A percentile compares a stretch with the other conserved stretches of the same genome.
Evolutionary conservation across 2,329 filamentous ascomycete genomes (phyloP).

Genomic region (Arachnopeziza araneosa): DNA sequence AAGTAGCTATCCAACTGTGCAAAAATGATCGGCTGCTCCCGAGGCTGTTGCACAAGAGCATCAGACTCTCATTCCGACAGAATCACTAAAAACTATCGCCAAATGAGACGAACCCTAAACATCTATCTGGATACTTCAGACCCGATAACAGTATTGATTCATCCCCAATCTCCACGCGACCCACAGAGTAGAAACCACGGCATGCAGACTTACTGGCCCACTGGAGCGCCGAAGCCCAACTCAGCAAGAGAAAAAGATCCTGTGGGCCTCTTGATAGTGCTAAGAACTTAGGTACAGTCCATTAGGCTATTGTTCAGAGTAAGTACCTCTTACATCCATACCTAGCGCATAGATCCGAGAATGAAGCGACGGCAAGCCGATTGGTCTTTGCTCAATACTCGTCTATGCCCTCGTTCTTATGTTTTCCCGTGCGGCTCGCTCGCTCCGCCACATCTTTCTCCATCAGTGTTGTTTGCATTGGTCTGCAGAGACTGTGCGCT

Average conservation of each 20-base stretch:
- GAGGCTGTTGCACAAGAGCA: neutral
- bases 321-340: neutral
- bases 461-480: conserved; percentile 12
- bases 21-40: neutral
- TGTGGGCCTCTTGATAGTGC: neutral
- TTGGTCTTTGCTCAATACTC: neutral
- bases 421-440: conserved; percentile 10
- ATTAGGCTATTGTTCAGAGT: neutral
- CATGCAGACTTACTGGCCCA: neutral
- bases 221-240: neutral
- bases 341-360: neutral
- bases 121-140: neutral
- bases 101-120: neutral
- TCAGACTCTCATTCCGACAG: neutral
- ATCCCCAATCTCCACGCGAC: neutral
- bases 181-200: neutral
- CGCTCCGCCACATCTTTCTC: conserved; percentile 17
- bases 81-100: too few relatives aligned
- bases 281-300: neutral
- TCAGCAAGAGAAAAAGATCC: neutral
- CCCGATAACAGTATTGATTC: neutral
- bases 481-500: conserved; percentile 1
- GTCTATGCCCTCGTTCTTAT: neutral
- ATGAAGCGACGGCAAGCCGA: neutral
- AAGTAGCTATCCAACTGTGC: neutral